Evolutionary conservation across 495 filamentous ascomycete genomes (phyloP).

Genomic region (Neurospora sp.): DNA sequence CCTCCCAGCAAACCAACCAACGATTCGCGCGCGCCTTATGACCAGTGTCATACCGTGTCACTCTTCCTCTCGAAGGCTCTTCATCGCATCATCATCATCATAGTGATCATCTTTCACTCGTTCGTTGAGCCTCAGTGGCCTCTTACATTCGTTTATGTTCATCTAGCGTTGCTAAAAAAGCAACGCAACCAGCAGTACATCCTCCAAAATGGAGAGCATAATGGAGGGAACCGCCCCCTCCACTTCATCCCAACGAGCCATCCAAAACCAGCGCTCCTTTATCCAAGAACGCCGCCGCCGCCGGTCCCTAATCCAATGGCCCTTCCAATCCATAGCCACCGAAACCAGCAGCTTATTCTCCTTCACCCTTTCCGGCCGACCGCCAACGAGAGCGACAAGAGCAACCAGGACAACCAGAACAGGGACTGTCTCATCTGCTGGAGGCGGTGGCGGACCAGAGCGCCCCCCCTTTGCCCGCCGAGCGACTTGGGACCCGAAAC

Average conservation of each 20-base stretch:
- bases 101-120: background rate
- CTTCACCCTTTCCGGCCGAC: background rate
- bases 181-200: background rate
- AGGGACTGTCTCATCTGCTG: background rate
- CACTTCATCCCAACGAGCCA: background rate
- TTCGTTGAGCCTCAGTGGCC: background rate
- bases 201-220: background rate
- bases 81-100: background rate
- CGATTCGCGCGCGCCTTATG: background rate
- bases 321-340: constrained; percentile 22
- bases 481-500: constrained; percentile 18
- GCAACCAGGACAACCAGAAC: constrained; percentile 7
- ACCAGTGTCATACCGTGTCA: background rate
- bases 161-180: background rate
- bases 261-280: background rate
- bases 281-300: background rate
- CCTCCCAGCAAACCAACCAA: background rate
- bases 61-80: background rate
- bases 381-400: background rate
- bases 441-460: background rate
- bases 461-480: constrained; percentile 4
- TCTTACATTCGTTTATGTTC: background rate
- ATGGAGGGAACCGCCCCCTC: background rate
- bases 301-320: constrained; percentile 16
- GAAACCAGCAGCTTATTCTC: constrained; percentile 7